These are phyloP conservation scores for Saccharum spontaneum DNA, from an alignment of 176 grass and related monocot genomes.

Conservation along the genomic window DNA sequence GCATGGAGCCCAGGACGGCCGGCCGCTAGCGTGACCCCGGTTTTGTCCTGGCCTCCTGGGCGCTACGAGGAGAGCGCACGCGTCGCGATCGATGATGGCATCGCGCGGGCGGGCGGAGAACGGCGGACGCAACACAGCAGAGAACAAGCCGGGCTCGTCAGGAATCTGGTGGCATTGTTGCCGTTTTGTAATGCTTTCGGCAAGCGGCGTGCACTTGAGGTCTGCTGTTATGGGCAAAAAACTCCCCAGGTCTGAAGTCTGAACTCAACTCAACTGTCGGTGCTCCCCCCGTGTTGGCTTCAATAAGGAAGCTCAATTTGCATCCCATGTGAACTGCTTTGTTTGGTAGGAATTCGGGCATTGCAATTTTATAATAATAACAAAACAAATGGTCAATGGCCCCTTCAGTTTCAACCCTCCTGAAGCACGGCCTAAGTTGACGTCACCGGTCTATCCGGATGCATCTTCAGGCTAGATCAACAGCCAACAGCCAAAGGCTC, in stretches of 20 bases:
- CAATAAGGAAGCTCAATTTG: too few species aligned
- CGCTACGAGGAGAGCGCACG: not conserved
- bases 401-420: too few species aligned
- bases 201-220: not conserved
- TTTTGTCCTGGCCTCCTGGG: not conserved
- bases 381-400: not conserved
- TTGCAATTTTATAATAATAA: not conserved
- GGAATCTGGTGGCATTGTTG: not conserved
- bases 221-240: conserved; percentile 5
- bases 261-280: not conserved
- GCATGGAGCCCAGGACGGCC: not conserved
- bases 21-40: not conserved
- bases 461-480: not conserved
- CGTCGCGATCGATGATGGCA: conserved; percentile 5
- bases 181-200: not conserved
- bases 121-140: not conserved
- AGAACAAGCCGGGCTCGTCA: not conserved
- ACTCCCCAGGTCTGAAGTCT: too few species aligned
- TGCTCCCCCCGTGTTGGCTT: too few species aligned
- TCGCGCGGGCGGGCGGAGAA: not conserved
- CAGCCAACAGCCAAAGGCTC: not conserved
- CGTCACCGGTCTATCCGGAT: not conserved
- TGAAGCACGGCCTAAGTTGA: not conserved
- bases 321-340: not conserved
- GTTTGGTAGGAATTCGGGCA: not conserved